Percentiles rank a stretch among this genome's conserved stretches.
These are phyloP conservation scores for Saccharomyces paradoxus DNA, from an alignment of 805 yeast genomes.

Conservation along the genomic window DNA sequence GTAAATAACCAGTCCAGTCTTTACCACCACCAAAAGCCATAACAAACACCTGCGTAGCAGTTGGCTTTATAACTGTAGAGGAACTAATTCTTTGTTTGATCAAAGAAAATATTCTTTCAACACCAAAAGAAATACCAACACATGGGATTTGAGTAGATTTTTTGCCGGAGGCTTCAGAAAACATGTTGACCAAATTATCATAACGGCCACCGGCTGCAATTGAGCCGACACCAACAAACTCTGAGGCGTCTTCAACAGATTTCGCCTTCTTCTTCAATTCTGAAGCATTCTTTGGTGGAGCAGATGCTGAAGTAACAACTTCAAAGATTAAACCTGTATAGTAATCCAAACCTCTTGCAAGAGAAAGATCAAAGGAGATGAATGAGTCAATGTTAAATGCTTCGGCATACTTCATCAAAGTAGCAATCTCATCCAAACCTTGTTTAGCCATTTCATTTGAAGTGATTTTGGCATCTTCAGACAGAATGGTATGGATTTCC, in stretches of 20 bases:
- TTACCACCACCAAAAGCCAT: slow-evolving; percentile 99
- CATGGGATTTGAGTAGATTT: slow-evolving; percentile 81
- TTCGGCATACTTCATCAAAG: slow-evolving; percentile 66
- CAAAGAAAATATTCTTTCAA: slow-evolving; percentile 86
- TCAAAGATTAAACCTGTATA: slow-evolving; percentile 96
- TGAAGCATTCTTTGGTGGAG: slow-evolving; percentile 81
- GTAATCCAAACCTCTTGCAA: slow-evolving; percentile 96
- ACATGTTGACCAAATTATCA: slow-evolving; percentile 95
- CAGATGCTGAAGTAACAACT: slow-evolving; percentile 90
- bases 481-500: slow-evolving; percentile 50
- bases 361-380: slow-evolving; percentile 82
- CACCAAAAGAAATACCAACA: slow-evolving; percentile 95
- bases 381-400: slow-evolving; percentile 66
- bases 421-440: slow-evolving; percentile 75
- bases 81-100: slow-evolving; percentile 67
- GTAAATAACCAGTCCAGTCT: slow-evolving; percentile 87
- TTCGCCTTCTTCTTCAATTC: slow-evolving; percentile 49
- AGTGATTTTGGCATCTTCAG: slow-evolving; percentile 48
- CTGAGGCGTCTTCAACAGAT: slow-evolving; percentile 87
- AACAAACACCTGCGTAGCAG: slow-evolving; percentile 85
- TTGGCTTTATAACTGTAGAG: slow-evolving; percentile 59
- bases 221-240: slow-evolving; percentile 95
- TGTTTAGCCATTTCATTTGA: slow-evolving; percentile 63
- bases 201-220: slow-evolving; percentile 99
- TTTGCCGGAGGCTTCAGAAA: slow-evolving; percentile 73